Percentiles rank a stretch among this genome's conserved stretches.
phyloP scores from a whole-genome alignment of 495 filamentous ascomycete genomes.

The Penicillium bovifimosum region DNA sequence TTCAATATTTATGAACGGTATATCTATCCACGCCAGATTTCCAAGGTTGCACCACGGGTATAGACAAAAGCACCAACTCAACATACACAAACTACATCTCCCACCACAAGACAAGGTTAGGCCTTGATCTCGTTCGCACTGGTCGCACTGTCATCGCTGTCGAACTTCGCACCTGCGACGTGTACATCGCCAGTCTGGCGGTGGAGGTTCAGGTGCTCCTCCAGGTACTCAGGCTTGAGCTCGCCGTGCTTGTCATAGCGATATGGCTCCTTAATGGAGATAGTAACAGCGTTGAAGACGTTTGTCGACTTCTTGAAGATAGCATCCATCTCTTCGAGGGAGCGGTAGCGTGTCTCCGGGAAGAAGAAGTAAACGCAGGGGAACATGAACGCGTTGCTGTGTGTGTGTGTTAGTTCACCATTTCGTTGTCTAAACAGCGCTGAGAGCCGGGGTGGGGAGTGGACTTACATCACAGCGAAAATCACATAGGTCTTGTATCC shows the following conservation, averaged over 20 bases:
- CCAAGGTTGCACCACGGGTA: neutral
- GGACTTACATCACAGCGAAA: conserved; percentile 39
- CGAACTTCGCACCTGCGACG: conserved; percentile 18
- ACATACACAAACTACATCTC: neutral
- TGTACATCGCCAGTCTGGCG: conserved; percentile 7
- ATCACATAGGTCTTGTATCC: conserved; percentile 65
- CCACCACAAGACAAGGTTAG: neutral
- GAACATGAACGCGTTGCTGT: conserved; percentile 23
- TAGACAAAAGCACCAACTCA: neutral
- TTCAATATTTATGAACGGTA: neutral
- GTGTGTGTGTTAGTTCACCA: neutral
- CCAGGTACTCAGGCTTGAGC: conserved; percentile 32
- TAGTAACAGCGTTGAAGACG: conserved; percentile 51
- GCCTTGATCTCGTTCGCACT: conserved; percentile 17
- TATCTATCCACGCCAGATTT: neutral
- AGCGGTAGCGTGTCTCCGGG: conserved; percentile 64
- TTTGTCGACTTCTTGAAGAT: conserved; percentile 60
- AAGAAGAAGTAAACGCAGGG: conserved; percentile 57
- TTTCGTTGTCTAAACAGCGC: too few species aligned
- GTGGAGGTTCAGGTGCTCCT: conserved; percentile 19
- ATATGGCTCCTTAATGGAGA: conserved; percentile 54
- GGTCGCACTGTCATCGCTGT: conserved; percentile 42
- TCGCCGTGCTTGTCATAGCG: conserved; percentile 68
- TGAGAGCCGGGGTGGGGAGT: neutral
- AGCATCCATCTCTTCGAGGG: conserved; percentile 67